Base-by-base conservation (phyloP, 2,329 filamentous ascomycete species). In the Aspergillus fischeri region DNA sequence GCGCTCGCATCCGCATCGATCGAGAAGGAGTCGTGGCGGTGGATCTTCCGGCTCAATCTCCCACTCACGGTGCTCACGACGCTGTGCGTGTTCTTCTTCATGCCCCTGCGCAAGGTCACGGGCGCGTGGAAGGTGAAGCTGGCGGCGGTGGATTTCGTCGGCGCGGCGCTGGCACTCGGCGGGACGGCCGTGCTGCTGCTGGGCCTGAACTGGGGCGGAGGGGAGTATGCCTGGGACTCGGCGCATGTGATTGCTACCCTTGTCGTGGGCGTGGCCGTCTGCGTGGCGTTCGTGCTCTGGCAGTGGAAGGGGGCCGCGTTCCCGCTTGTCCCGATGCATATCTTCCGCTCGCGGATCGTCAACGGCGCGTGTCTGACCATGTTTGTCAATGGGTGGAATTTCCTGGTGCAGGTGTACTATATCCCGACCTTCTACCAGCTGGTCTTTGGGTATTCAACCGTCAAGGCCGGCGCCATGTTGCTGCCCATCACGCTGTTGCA, bases 381-480 rank as follows among this genome's bases (percentile, higher is more conserved):
- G 80, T 80, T 81, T 38, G 78, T 84, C 64, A 83, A 84, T 52
- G 82, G 82, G 3, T 84, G 82, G 82, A 83, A 83, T 60, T 83
- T 83, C 55, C 73, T 84, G 25, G 78, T 82, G n/a, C 82, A 84
- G 59, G 67, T 86, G 2, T 87, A 86, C 67, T 87, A 83, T 62
- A 73, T 87, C 2, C 84, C 85, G 0, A 75, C 86, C 0, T 87
- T 85, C 65, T 83, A 83, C 48, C 84, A 87, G 65, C 82, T 85
- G 54, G 81, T 81, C 1, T 76, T 79, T 24, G 69, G 71, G 20
- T 74, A 75, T 50, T 74, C 71, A 1, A 73, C 78, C 0, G 61
- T 80, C 1, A 73, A 72, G 20, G 81, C 83, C 0, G 84, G 82
- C 0, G 73, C 75, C 2, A 73, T 84, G 50, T 73, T 80, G 3